phyloP scores from a whole-genome alignment of 1,284 basidiomycete species.

The Melampsora americana region DNA sequence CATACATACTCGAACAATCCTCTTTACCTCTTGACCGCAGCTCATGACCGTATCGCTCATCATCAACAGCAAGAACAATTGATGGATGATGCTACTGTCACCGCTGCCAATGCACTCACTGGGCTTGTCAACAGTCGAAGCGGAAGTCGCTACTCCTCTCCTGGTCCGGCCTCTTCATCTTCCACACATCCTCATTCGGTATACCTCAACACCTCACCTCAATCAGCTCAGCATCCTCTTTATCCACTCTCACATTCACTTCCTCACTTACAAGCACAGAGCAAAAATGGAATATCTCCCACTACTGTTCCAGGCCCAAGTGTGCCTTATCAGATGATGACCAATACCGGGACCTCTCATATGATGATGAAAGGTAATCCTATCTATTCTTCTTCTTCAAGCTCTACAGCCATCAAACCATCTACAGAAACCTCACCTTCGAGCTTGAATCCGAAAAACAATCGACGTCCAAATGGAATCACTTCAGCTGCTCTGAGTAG shows the following conservation, averaged over 20 bases:
- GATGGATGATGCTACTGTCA: constrained; percentile 37
- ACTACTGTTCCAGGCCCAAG: too few species aligned
- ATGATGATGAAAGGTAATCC: too few species aligned
- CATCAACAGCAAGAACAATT: constrained; percentile 6
- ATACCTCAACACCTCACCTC: constrained; percentile 46
- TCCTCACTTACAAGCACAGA: constrained; percentile 45
- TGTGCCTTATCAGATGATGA: too few species aligned
- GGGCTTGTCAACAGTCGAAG: constrained; percentile 34
- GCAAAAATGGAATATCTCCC: too few species aligned
- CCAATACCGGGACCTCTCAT: too few species aligned
- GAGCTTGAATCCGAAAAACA: too few species aligned
- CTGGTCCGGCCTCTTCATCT: constrained; percentile 26
- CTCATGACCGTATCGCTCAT: constrained; percentile 32
- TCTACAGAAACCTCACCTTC: too few species aligned
- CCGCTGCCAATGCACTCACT: constrained; percentile 37
- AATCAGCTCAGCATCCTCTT: not conserved
- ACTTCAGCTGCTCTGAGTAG: too few species aligned
- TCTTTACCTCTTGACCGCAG: constrained; percentile 36
- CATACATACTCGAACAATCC: constrained; percentile 27
- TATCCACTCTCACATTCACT: constrained; percentile 1
- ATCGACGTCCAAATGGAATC: too few species aligned
- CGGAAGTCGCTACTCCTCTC: constrained; percentile 39
- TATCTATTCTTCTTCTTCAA: too few species aligned
- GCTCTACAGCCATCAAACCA: too few species aligned
- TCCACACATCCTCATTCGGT: constrained; percentile 51